Base-by-base conservation (phyloP, 2,329 filamentous ascomycete genomes). In the Ramularia endophylla region DNA sequence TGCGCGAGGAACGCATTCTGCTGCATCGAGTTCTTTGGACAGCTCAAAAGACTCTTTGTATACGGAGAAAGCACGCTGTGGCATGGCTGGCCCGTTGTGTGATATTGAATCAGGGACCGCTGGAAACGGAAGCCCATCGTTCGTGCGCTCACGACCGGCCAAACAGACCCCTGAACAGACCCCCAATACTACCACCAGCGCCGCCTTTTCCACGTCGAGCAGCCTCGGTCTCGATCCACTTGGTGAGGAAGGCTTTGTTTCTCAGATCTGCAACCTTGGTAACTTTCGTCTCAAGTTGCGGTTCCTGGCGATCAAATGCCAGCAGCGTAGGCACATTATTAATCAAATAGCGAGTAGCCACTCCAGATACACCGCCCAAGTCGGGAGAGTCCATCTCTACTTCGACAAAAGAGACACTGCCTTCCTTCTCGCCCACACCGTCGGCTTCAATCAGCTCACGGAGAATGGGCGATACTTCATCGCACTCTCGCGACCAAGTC, bases 181-280 rank as follows among this genome's bases (percentile, higher is more conserved):
- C 57, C 15, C 60, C 58, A 5, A 17, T 20, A 13, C 32, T 20
- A 2, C 66, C 66, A 8, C 70, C 70, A 13, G 57, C 65, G 19
- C 70, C 70, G 1, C 71, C 70, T 27, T 52, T 46, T 3, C 70
- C 69, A 28, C 68, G 67, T 46, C 70, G 64, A 39, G 54, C 60
- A 6, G 71, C 72, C 52, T 74, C 71, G 5, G 49, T 64, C 40
- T 70, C 56, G 42, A 74, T 58, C 72, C 72, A 75, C 35, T 64
- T 55, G 35, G 53, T 63, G 48, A 74, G 47, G 42, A 69, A 68
- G 5, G 61, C 61, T 47, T 60, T 62, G 44, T 65, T 62, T 56
- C 65, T 67, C 64, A 75, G 59, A 34, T 72, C 60, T 15, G 70
- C 64, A n/a, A 69, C 54, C 31, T 56, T 54, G 4, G 60, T 62